These are phyloP conservation scores for Fraxinus angustifolia DNA, from an alignment of 305 asterid species.

Conservation along the genomic window DNA sequence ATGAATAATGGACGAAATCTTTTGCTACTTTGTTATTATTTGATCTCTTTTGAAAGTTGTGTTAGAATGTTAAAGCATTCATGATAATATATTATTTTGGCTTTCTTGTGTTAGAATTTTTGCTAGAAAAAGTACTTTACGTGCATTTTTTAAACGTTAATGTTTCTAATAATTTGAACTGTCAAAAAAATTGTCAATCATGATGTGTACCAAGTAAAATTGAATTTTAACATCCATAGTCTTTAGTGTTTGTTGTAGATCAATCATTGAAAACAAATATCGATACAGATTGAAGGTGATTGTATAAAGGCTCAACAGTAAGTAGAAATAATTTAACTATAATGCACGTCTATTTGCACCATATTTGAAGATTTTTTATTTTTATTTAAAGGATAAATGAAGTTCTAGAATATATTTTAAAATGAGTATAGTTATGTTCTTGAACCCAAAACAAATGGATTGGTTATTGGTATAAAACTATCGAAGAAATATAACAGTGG, in stretches of 20 bases:
- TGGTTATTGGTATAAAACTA: no score
- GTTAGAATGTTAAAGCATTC: neutral
- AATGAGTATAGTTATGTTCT: neutral
- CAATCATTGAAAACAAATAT: no score
- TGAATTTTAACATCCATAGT: no score
- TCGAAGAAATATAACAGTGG: no score
- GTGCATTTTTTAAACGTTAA: neutral
- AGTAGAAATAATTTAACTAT: no score
- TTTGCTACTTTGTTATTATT: neutral
- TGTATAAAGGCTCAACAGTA: neutral
- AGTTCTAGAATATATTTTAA: neutral
- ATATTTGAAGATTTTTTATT: neutral
- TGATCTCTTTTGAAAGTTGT: neutral
- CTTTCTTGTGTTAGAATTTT: neutral
- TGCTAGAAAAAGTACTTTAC: neutral
- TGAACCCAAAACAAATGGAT: neutral
- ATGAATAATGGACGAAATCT: neutral
- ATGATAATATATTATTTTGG: neutral
- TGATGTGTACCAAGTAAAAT: no score
- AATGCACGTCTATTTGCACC: neutral
- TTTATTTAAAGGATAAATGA: neutral
- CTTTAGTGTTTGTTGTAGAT: no score
- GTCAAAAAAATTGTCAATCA: no score
- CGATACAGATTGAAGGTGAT: neutral
- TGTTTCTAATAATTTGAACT: no score